A percentile compares a stretch with the other conserved stretches of the same genome.
These are phyloP conservation scores for Castanea crenata DNA, from an alignment of 306 rosid species.

Conservation along the genomic window DNA sequence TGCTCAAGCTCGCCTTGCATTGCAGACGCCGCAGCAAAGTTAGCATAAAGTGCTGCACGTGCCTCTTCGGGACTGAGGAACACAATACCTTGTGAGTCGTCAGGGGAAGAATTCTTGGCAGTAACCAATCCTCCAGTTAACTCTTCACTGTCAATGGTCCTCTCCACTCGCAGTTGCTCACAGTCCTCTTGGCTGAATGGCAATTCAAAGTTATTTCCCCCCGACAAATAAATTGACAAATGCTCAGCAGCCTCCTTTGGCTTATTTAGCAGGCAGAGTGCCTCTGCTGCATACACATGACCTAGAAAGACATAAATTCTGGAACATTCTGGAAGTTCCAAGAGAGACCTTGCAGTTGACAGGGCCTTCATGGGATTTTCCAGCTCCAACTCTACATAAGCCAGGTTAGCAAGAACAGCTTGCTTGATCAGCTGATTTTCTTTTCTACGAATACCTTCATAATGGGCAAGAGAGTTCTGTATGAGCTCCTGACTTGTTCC, in stretches of 20 bases:
- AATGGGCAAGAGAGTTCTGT: conserved; percentile 74
- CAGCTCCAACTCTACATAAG: conserved; percentile 86
- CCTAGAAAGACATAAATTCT: conserved; percentile 79
- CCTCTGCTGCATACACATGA: conserved; percentile 90
- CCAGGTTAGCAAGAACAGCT: conserved; percentile 84
- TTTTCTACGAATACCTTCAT: conserved; percentile 60
- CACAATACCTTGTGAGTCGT: conserved; percentile 38
- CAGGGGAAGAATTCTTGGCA: conserved; percentile 46
- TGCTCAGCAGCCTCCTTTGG: conserved; percentile 84
- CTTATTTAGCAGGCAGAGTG: conserved; percentile 84
- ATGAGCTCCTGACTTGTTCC: conserved; percentile 75
- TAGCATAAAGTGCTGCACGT: conserved; percentile 62
- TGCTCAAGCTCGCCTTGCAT: conserved; percentile 78
- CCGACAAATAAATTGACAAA: conserved; percentile 68
- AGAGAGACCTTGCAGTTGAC: conserved; percentile 56
- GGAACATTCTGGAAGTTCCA: conserved; percentile 83
- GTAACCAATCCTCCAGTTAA: conserved; percentile 53
- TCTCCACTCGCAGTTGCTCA: conserved; percentile 59
- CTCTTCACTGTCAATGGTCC: conserved; percentile 68
- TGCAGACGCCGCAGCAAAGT: conserved; percentile 76
- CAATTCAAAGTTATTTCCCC: conserved; percentile 51
- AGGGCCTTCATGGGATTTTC: conserved; percentile 81
- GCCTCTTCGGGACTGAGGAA: conserved; percentile 96
- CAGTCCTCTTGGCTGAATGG: conserved; percentile 84
- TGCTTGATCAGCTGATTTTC: conserved; percentile 80